Percentiles rank a stretch among this genome's conserved stretches.
phyloP scores from a whole-genome alignment of 805 yeast species.

The Monosporozyma yasuniensis region DNA sequence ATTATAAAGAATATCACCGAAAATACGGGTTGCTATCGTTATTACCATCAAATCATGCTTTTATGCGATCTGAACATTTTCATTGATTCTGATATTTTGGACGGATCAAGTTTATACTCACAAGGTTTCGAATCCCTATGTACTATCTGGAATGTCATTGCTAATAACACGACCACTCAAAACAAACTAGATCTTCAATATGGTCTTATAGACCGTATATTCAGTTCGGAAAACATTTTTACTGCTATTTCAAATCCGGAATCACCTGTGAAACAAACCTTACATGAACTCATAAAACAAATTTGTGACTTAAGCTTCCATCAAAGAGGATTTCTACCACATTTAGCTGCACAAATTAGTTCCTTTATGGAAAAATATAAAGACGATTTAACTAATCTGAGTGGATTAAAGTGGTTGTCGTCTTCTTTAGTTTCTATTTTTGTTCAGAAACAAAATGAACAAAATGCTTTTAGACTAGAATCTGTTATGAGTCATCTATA shows the following conservation, averaged over 20 bases:
- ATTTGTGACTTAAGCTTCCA: slow-evolving; percentile 44
- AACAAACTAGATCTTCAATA: background rate
- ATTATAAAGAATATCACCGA: background rate
- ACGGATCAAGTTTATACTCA: background rate
- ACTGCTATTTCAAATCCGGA: slow-evolving; percentile 29
- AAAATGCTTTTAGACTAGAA: slow-evolving; percentile 53
- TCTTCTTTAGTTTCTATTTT: slow-evolving; percentile 39
- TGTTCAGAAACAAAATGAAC: slow-evolving; percentile 44
- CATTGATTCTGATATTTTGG: background rate
- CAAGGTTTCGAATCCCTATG: background rate
- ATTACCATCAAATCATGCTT: background rate
- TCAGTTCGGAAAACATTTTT: slow-evolving; percentile 35
- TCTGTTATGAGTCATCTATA: slow-evolving; percentile 43
- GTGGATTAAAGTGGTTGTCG: slow-evolving; percentile 39
- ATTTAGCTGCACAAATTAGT: slow-evolving; percentile 32
- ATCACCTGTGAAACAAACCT: slow-evolving; percentile 9
- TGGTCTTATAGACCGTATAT: slow-evolving; percentile 35
- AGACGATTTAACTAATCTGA: background rate
- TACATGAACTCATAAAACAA: slow-evolving; percentile 29
- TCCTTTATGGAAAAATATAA: background rate
- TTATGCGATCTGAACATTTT: no score
- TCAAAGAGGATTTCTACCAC: slow-evolving; percentile 62
- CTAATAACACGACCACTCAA: background rate
- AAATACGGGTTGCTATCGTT: no score
- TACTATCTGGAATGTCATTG: background rate